Base-by-base conservation (phyloP, 352 stramenopile species). In the Phytophthora pluvialis region DNA sequence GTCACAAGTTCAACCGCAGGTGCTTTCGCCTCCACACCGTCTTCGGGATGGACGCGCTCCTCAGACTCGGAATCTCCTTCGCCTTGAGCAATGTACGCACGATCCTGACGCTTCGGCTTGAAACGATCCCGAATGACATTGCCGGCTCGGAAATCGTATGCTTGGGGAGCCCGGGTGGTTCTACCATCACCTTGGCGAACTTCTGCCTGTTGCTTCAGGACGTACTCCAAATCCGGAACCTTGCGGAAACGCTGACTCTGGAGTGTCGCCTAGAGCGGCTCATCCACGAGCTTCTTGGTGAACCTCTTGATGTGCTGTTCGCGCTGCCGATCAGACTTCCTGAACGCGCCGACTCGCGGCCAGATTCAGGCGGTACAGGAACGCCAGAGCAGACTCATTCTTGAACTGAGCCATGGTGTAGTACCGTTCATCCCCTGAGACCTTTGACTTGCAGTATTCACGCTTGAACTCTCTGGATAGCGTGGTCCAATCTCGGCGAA, bases 161-260 rank as follows among this genome's bases (percentile, higher is more conserved):
- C 0, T 15, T 45, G 16, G 2, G 39, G 39, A 15, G 39, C 39
- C 11, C 39, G 39, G 8, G n/a, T 11, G 4, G n/a, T 12, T 7
- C 11, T 15, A 4, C 39, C n/a, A 1, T 45, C 39, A 26, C 39
- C 28, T 5, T 45, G 13, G 9, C 33, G 33, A 12, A 45, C 16
- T 45, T 45, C 39, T 21, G 25, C 39, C 7, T 45, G 39, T 10
- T 45, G 39, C 39, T 28, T 45, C 39, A 45, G 10, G 39, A 45
- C n/a, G 16, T 45, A 45, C 42, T 47, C 42, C 42, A 47, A 11
- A 9, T 33, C 43, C 1, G 43, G 33, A 0, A 35, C 21, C 4
- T 49, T 49, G 0, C 43, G 1, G 43, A 49, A 49, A n/a, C 43
- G 43, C 10, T 49, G 43, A 16, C 43, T 49, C 8, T 49, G 43